A percentile compares a stretch with the other conserved stretches of the same genome.
Evolutionary conservation across 2,329 filamentous ascomycete species (phyloP).

Genomic region (Pseudopyricularia javanii): DNA sequence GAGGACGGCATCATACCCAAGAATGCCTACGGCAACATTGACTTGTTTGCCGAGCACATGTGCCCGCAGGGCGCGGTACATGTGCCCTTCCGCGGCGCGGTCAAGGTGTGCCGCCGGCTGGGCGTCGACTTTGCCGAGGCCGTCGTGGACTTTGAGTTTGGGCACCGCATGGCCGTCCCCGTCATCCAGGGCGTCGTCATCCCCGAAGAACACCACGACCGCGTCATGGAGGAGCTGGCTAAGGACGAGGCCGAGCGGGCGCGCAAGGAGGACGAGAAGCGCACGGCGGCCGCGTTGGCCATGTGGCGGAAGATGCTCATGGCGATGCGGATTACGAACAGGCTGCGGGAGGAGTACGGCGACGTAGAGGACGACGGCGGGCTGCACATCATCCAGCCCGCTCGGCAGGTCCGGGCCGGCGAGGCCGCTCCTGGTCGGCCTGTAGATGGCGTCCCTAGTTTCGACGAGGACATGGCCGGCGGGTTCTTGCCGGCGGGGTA

Average conservation of each 20-base stretch:
- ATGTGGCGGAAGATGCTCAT: slow-evolving; percentile 82
- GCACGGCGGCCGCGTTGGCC: slow-evolving; percentile 57
- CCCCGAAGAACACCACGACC: slow-evolving; percentile 63
- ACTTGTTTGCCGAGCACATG: slow-evolving; percentile 91
- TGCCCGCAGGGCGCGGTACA: slow-evolving; percentile 71
- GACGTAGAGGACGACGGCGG: slow-evolving; percentile 33
- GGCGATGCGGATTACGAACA: slow-evolving; percentile 69
- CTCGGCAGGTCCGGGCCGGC: slow-evolving; percentile 12
- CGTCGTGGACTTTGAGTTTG: slow-evolving; percentile 93
- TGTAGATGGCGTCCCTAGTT: neutral
- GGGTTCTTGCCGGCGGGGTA: slow-evolving; percentile 49
- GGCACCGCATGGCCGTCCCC: slow-evolving; percentile 84
- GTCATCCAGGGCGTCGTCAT: slow-evolving; percentile 85
- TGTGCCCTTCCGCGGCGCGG: slow-evolving; percentile 64
- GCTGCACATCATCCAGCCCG: slow-evolving; percentile 42
- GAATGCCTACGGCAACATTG: slow-evolving; percentile 93
- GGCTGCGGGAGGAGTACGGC: slow-evolving; percentile 67
- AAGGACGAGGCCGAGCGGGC: slow-evolving; percentile 64
- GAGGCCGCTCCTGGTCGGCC: neutral
- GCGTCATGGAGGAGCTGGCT: slow-evolving; percentile 66
- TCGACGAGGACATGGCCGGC: slow-evolving; percentile 34
- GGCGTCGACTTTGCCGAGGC: slow-evolving; percentile 87
- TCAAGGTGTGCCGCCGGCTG: slow-evolving; percentile 71
- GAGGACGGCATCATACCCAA: slow-evolving; percentile 78
- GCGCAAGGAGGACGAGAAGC: slow-evolving; percentile 74